Evolutionary conservation across 2,329 filamentous ascomycete genomes (phyloP), one percentile per base, ranked within the genome.

Genomic region (Penicillium sp.): DNA sequence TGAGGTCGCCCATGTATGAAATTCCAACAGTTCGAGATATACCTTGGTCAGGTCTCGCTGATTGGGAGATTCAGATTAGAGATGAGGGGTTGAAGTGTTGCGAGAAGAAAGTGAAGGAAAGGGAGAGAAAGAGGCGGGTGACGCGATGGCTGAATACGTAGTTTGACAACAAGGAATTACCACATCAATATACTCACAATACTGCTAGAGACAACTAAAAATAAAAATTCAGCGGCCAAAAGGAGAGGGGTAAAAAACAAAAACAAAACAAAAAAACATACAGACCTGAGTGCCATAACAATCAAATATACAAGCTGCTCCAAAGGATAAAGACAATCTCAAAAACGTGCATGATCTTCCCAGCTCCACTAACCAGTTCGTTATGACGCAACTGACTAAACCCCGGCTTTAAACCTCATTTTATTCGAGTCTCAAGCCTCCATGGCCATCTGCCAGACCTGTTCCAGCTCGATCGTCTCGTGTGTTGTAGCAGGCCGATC

Each of bases 401-500:
- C 14, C 19, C 13, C 37, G 7, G 37, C 24, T 18, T 14, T 13
- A 16, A 24, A 43, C 11, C 16, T 28, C 6, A 43, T 13, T 13
- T 16, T 2, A 26, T 11, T 28, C 13, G 28, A 43, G 8, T 14
- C 21, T 46, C 42, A 56, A 13, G 23, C 42, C 42, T 59, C 56
- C n/a, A 48, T 24, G 2, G 55, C 46, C 48, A 55, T 49, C 26
- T 23, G 43, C 51, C 53, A 49, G 14, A 59, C 28, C 18, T 55
- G 53, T 43, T 61, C 48, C 40, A 54, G 7, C 46, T 61, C 56
- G 29, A 59, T 37, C 5, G 36, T n/a, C 3, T 43, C 31, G 6
- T 37, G 36, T 36, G 51, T 23, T 23, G 34, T 39, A 14, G 36
- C 29, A 19, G 34, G 23, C 21, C 14, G 26, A 23, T 26, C 44